Evolutionary conservation across 2,329 filamentous ascomycete species (phyloP), one percentile per base, ranked within the genome.

Genomic region (Hypoxylon sp.): DNA sequence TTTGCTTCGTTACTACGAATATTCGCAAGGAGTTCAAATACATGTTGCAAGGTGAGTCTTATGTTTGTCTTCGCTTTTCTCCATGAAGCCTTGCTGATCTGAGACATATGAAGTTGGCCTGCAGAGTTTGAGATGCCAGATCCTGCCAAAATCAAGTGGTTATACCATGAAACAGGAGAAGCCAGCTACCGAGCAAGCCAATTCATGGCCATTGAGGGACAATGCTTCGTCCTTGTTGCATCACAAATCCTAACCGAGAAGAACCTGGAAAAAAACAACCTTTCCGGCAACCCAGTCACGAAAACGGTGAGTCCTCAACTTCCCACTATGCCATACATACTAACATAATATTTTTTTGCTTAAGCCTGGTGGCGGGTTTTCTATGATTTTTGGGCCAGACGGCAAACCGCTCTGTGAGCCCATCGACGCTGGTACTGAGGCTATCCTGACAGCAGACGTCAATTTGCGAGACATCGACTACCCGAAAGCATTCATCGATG

Each of bases 351-450:
- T n/a, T 28, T 9, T 19, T 46, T 36, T 34, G 36, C 48, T 52
- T 46, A 59, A 77, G 71, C 79, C 79, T 0, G 79, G 80, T 2
- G 83, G 83, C 21, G 86, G 85, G 1, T 82, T 82, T 59, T 82
- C 82, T 2, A 84, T 83, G 65, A 80, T 87, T 21, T 84, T 84
- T 63, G 85, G 82, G 0, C 85, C 86, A 0, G 85, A 87, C 69
- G 86, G 86, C 1, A 76, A 83, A 28, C 74, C 81, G 3, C 69
- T 87, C 45, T 81, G 79, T 2, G 78, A 82, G 38, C 73, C 79
- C 0, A 36, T 82, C 60, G 75, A 76, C 2, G 75, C 77, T 13
- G 79, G 78, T 0, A 77, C 79, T 23, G 86, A 88, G 69, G 80
- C 82, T 3, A 81, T 88, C 10, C 60, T 88, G 6, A 83, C 80